A percentile compares a stretch with the other conserved stretches of the same genome.
These are phyloP conservation scores for Tolypocladium inflatum DNA, from an alignment of 2,329 filamentous ascomycete genomes.

Conservation along the genomic window DNA sequence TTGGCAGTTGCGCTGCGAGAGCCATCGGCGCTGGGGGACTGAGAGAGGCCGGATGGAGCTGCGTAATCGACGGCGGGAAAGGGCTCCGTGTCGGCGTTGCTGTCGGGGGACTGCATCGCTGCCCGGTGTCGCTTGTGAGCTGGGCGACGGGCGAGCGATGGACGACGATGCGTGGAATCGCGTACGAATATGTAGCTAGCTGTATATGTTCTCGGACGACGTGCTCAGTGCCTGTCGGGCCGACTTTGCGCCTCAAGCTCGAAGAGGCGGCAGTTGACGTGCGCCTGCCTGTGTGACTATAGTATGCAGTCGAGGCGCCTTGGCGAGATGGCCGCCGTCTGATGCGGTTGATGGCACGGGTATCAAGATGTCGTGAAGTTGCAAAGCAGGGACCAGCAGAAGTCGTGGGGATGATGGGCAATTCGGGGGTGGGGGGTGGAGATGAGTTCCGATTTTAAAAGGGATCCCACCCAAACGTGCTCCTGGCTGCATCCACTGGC, in stretches of 20 bases:
- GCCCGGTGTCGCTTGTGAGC: not conserved
- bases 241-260: not conserved
- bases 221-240: not conserved
- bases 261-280: not conserved
- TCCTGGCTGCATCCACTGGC: not conserved
- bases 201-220: not conserved
- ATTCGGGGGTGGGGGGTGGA: not conserved
- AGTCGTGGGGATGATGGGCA: not conserved
- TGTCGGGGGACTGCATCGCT: slow-evolving; percentile 8
- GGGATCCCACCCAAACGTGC: not conserved
- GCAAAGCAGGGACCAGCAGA: not conserved
- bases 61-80: slow-evolving; percentile 15
- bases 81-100: slow-evolving; percentile 11
- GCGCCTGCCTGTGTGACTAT: not conserved
- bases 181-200: not conserved
- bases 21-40: not conserved
- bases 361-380: not conserved
- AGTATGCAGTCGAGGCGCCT: not conserved
- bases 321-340: not conserved
- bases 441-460: not conserved
- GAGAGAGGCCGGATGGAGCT: slow-evolving; percentile 1
- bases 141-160: not conserved
- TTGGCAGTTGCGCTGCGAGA: slow-evolving; percentile 7
- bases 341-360: not conserved
- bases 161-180: not conserved